A percentile compares a stretch with the other conserved stretches of the same genome.
Evolutionary conservation across 1,284 basidiomycete species (phyloP).

Genomic region (Sanghuangporus baumii): DNA sequence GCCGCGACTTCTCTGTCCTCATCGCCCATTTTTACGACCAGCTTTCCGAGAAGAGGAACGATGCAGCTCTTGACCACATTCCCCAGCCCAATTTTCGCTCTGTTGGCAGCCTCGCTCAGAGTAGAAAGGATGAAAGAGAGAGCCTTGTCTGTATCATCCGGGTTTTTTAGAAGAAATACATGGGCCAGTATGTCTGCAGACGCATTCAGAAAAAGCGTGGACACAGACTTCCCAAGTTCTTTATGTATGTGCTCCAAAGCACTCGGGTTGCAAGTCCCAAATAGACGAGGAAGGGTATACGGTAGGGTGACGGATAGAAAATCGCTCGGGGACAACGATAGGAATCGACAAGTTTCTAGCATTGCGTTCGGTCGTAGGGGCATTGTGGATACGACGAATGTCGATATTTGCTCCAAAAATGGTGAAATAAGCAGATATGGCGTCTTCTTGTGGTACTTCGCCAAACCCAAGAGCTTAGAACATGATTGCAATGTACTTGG

Average conservation of each 20-base stretch:
- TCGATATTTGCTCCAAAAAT: slow-evolving; percentile 63
- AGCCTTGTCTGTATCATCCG: slow-evolving; percentile 47
- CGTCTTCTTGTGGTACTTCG: slow-evolving; percentile 55
- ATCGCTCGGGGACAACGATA: slow-evolving; percentile 47
- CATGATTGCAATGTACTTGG: slow-evolving; percentile 9
- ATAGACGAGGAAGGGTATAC: slow-evolving; percentile 66
- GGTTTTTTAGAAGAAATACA: slow-evolving; percentile 57
- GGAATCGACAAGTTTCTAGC: slow-evolving; percentile 56
- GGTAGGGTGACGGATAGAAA: slow-evolving; percentile 68
- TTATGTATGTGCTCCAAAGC: slow-evolving; percentile 40
- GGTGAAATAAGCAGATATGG: slow-evolving; percentile 69
- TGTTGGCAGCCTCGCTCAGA: slow-evolving; percentile 36
- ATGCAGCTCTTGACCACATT: slow-evolving; percentile 60
- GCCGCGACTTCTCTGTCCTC: slow-evolving; percentile 40
- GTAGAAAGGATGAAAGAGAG: slow-evolving; percentile 58
- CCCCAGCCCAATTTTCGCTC: slow-evolving; percentile 39
- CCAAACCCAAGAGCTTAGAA: slow-evolving; percentile 52
- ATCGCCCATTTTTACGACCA: slow-evolving; percentile 76
- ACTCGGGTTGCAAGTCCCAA: slow-evolving; percentile 50
- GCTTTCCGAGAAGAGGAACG: slow-evolving; percentile 62
- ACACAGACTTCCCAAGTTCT: slow-evolving; percentile 41
- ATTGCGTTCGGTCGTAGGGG: slow-evolving; percentile 54
- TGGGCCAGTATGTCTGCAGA: slow-evolving; percentile 66
- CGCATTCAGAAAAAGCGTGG: slow-evolving; percentile 56
- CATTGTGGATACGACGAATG: slow-evolving; percentile 58